Base-by-base conservation (phyloP, 2,329 filamentous ascomycete species). In the Aspergillus brasiliensis region DNA sequence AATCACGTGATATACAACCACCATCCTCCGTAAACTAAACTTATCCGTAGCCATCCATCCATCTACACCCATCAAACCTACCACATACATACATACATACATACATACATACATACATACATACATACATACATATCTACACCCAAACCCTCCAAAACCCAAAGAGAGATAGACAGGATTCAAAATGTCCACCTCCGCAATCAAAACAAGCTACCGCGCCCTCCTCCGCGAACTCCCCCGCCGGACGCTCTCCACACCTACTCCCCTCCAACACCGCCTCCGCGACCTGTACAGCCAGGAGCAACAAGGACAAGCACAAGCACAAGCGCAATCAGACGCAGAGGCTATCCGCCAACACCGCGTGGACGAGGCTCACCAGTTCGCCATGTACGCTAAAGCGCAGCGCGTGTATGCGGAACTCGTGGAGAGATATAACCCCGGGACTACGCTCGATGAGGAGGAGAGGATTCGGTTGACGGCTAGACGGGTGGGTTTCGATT, bases 351-450 rank as follows among this genome's bases (percentile, higher is more conserved):
- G 77, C 38, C 44, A 48, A 17, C 49, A 63, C 3, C 70, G 73
- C 23, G 49, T 78, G 13, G 74, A 82, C 53, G 80, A 91, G 66
- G 89, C 87, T n/a, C 86, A 91, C 64, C 92, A 98, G 76, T 87
- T 92, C 66, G 78, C 92, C 25, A 84, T 87, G 59, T 98, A 97
- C 74, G 83, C 95, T 19, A 86, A 86, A 68, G 89, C 93, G n/a
- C 95, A 99, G 81, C 83, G 93, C 55, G 86, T 86, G 73, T 97
- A 98, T 75, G 84, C 86, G 25, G 88, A 86, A 15, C 80, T 98
- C 46, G 76, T 98, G 38, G 93, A 97, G 78, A 84, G 93, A 68
- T 98, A 99, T 78, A 98, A 98, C 76, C 92, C 92, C 0, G 92
- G 93, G 17, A 91, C 96, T 87, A 86, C 86, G 66, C 91, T 97